These are phyloP conservation scores for Cercospora beticola DNA, from an alignment of 2,329 filamentous ascomycete genomes.

Conservation along the genomic window DNA sequence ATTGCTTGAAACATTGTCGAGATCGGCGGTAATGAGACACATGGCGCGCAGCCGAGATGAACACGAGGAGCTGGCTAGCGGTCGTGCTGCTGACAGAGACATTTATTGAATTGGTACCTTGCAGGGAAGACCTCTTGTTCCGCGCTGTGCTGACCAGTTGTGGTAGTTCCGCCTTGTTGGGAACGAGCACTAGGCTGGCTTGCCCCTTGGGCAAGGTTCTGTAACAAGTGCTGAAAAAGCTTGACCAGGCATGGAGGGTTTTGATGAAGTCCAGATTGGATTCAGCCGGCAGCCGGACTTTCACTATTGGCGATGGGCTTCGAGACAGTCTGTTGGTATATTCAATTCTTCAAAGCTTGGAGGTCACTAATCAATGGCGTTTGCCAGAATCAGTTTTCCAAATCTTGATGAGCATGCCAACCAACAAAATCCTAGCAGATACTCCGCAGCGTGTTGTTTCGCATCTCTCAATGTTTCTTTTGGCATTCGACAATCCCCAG, in stretches of 20 bases:
- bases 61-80: background rate
- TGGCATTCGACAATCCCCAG: background rate
- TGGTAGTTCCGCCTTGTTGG: background rate
- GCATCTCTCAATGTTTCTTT: background rate
- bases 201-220: background rate
- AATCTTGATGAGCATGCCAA: background rate
- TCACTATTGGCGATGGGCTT: background rate
- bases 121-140: background rate
- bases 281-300: background rate
- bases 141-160: background rate
- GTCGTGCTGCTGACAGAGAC: background rate
- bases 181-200: background rate
- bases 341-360: background rate
- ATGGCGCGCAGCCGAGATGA: background rate
- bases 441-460: background rate
- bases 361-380: background rate
- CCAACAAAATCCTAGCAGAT: background rate
- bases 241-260: background rate
- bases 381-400: background rate
- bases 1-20: constrained; percentile 10
- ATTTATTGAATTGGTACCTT: background rate
- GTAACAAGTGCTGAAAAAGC: background rate
- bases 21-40: background rate
- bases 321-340: background rate
- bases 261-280: background rate